phyloP scores from a whole-genome alignment of 371 early-diverging fungal species.

The Mucor lusitanicus region DNA sequence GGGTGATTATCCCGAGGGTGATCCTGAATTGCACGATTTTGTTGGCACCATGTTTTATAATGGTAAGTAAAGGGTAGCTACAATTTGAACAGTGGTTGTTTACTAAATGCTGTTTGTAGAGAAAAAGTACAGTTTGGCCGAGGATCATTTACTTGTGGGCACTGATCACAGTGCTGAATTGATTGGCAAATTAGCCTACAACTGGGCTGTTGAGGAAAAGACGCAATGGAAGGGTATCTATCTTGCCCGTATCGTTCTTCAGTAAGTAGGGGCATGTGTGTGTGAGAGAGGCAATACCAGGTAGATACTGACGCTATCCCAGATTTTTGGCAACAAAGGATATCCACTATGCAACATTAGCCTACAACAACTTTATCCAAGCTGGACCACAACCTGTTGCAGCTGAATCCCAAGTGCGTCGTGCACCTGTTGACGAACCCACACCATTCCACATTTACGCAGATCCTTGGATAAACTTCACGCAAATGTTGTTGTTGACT shows the following conservation, averaged over 20 bases:
- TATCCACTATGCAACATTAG: slow-evolving; percentile 70
- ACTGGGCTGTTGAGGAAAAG: slow-evolving; percentile 68
- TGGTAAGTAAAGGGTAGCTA: slow-evolving; percentile 41
- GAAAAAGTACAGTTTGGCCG: slow-evolving; percentile 66
- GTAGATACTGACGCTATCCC: neutral
- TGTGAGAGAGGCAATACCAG: too few species aligned
- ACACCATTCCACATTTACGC: slow-evolving; percentile 47
- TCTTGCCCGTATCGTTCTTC: slow-evolving; percentile 78
- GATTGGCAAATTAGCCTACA: slow-evolving; percentile 70
- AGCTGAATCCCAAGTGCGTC: slow-evolving; percentile 35
- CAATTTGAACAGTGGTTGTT: neutral
- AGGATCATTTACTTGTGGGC: slow-evolving; percentile 76
- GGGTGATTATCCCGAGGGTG: slow-evolving; percentile 69
- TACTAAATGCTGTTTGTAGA: slow-evolving; percentile 24
- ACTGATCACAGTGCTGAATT: slow-evolving; percentile 77
- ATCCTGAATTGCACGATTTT: slow-evolving; percentile 84
- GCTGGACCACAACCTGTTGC: slow-evolving; percentile 26
- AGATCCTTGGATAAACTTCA: slow-evolving; percentile 72
- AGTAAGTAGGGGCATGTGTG: slow-evolving; percentile 43
- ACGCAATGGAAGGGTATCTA: slow-evolving; percentile 69
- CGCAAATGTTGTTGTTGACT: slow-evolving; percentile 66
- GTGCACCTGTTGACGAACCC: slow-evolving; percentile 41
- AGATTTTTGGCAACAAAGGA: slow-evolving; percentile 68
- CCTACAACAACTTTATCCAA: slow-evolving; percentile 64
- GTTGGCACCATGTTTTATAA: slow-evolving; percentile 73